These are phyloP conservation scores for Closterium sp. DNA, from an alignment of 139 green algal species.

Conservation along the genomic window DNA sequence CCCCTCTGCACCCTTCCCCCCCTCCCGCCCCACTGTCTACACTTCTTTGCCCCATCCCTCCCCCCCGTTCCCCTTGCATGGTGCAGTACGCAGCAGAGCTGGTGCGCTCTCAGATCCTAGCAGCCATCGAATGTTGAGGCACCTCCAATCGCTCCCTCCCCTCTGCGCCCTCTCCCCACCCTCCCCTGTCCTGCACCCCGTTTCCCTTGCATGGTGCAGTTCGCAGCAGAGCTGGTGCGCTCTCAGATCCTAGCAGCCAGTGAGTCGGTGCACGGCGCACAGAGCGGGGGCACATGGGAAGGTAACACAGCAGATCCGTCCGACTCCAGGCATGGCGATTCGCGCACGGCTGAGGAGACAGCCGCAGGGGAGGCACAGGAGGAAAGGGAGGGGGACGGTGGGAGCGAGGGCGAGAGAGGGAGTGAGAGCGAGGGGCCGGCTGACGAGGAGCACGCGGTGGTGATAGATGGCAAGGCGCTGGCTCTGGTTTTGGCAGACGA, in stretches of 20 bases:
- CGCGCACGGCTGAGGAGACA: no score
- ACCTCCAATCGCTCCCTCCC: background rate
- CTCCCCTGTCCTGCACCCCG: no score
- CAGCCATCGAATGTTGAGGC: no score
- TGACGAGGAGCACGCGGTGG: slow-evolving; percentile 8
- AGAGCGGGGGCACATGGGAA: background rate
- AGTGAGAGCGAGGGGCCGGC: background rate
- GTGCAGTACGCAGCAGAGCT: background rate
- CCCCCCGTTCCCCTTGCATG: background rate
- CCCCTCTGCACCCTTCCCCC: background rate
- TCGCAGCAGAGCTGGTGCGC: background rate
- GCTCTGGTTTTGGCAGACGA: slow-evolving; percentile 15
- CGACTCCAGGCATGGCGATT: no score
- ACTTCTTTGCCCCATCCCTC: background rate
- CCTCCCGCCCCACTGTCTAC: background rate
- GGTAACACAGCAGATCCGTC: background rate
- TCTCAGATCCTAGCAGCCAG: background rate
- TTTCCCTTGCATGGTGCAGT: background rate
- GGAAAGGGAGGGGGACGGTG: background rate
- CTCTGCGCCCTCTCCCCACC: no score
- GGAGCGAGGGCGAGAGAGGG: background rate
- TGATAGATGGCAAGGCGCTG: slow-evolving; percentile 48
- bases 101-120: background rate
- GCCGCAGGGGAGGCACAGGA: no score
- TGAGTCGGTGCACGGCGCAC: background rate